Percentiles rank a stretch among this genome's conserved stretches.
phyloP scores from a whole-genome alignment of 139 green algal genomes.

The Auxenochlorella protothecoides region DNA sequence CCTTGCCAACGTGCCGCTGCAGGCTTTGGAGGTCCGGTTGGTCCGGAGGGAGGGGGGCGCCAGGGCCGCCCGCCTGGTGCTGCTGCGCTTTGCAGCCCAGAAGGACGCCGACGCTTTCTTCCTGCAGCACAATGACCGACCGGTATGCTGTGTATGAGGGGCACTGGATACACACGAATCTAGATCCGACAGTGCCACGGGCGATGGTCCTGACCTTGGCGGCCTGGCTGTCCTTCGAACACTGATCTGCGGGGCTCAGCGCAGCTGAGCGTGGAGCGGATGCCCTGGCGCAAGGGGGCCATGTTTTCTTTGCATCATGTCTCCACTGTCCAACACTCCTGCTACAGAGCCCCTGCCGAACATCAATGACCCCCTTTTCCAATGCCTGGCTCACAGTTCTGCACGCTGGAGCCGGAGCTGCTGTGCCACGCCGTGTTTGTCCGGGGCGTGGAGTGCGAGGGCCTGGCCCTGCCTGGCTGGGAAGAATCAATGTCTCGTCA shows the following conservation, averaged over 20 bases:
- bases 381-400: slow-evolving; percentile 38
- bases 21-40: slow-evolving; percentile 51
- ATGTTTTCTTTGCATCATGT: background rate
- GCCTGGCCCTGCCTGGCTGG: background rate
- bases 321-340: too few species aligned
- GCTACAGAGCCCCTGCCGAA: too few species aligned
- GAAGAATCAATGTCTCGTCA: too few species aligned
- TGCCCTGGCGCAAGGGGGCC: background rate
- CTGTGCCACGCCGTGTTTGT: slow-evolving; percentile 60
- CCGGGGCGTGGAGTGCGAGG: slow-evolving; percentile 28
- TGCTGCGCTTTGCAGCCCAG: slow-evolving; percentile 65
- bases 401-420: slow-evolving; percentile 66
- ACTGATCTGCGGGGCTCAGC: background rate
- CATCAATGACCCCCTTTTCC: too few species aligned
- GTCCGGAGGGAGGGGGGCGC: slow-evolving; percentile 50
- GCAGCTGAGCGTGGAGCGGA: background rate
- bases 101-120: slow-evolving; percentile 68
- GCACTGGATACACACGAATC: too few species aligned
- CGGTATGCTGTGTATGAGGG: slow-evolving; percentile 28
- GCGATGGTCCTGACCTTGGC: background rate
- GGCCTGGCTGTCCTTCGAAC: background rate
- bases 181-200: too few species aligned
- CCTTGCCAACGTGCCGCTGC: slow-evolving; percentile 9
- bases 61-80: slow-evolving; percentile 63
- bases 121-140: slow-evolving; percentile 63